A percentile compares a stretch with the other conserved stretches of the same genome.
Conservation (phyloP, 2,329 filamentous ascomycete genomes). For the Magnaporthiopsis incrustans region DNA sequence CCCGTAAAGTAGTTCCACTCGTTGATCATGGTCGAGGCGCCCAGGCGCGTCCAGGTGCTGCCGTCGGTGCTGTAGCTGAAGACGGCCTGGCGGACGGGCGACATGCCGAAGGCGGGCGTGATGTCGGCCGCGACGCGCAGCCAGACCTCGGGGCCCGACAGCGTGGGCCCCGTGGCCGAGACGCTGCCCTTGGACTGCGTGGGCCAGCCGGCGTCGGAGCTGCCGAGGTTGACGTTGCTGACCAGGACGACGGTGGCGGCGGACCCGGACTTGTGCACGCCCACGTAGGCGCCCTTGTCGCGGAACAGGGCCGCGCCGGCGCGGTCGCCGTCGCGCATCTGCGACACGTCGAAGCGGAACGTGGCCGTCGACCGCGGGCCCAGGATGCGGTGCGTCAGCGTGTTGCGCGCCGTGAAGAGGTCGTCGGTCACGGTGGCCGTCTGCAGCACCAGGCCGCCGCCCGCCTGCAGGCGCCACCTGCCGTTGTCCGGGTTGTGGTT, state of each 20-base stretch:
- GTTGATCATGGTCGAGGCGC: constrained; percentile 24
- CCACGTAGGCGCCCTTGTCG: constrained; percentile 42
- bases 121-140: constrained; percentile 29
- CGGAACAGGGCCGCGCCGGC: constrained; percentile 45
- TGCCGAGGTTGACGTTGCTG: constrained; percentile 21
- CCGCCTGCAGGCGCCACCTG: constrained; percentile 25
- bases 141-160: constrained; percentile 21
- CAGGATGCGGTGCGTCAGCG: constrained; percentile 37
- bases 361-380: constrained; percentile 40
- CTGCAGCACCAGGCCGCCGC: constrained; percentile 36
- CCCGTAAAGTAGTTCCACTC: constrained; percentile 40
- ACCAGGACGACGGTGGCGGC: constrained; percentile 21
- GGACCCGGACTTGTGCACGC: constrained; percentile 31
- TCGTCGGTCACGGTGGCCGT: constrained; percentile 45
- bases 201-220: constrained; percentile 18
- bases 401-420: constrained; percentile 38
- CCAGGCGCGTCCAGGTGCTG: constrained; percentile 25
- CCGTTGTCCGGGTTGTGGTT: constrained; percentile 51
- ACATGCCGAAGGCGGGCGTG: constrained; percentile 19
- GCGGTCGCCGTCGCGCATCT: constrained; percentile 43
- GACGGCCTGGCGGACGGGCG: constrained; percentile 18
- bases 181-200: constrained; percentile 22
- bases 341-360: constrained; percentile 37
- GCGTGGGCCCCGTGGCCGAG: constrained; percentile 13
- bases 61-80: constrained; percentile 39